A percentile compares a stretch with the other conserved stretches of the same genome.
Evolutionary conservation across 2,329 filamentous ascomycete genomes (phyloP).

Genomic region (Onygenales sp.): DNA sequence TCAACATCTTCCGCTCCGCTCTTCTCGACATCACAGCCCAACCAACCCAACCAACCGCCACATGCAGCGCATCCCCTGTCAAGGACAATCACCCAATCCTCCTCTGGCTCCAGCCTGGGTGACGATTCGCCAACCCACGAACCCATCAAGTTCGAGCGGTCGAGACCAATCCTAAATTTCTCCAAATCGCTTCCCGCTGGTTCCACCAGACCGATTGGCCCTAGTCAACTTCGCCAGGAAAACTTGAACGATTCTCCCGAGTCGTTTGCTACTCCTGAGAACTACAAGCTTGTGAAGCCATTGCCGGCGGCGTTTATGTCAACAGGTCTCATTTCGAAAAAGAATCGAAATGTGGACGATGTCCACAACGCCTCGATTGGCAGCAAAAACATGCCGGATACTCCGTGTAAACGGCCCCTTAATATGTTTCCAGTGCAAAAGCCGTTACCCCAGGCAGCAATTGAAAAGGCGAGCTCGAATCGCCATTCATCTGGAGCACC

Average conservation of each 20-base stretch:
- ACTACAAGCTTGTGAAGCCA: conserved; percentile 67
- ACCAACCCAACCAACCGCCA: conserved; percentile 29
- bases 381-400: conserved; percentile 75
- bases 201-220: conserved; percentile 35
- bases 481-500: conserved; percentile 67
- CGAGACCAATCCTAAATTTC: conserved; percentile 49
- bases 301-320: conserved; percentile 83
- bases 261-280: conserved; percentile 63
- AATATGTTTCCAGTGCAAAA: conserved; percentile 56
- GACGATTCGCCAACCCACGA: conserved; percentile 63
- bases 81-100: conserved; percentile 76
- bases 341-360: conserved; percentile 73
- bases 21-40: conserved; percentile 23
- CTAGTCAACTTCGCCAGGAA: conserved; percentile 37
- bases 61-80: conserved; percentile 67
- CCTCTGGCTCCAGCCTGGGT: conserved; percentile 65
- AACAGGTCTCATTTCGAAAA: conserved; percentile 89
- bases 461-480: conserved; percentile 53
- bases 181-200: conserved; percentile 68
- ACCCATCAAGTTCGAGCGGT: conserved; percentile 43
- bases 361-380: conserved; percentile 35
- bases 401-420: conserved; percentile 81
- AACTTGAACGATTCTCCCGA: conserved; percentile 40
- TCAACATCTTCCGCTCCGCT: conserved; percentile 42
- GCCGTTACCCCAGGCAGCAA: conserved; percentile 47